Conservation (phyloP, 1,284 basidiomycete genomes). For the Leccinum solheimii region DNA sequence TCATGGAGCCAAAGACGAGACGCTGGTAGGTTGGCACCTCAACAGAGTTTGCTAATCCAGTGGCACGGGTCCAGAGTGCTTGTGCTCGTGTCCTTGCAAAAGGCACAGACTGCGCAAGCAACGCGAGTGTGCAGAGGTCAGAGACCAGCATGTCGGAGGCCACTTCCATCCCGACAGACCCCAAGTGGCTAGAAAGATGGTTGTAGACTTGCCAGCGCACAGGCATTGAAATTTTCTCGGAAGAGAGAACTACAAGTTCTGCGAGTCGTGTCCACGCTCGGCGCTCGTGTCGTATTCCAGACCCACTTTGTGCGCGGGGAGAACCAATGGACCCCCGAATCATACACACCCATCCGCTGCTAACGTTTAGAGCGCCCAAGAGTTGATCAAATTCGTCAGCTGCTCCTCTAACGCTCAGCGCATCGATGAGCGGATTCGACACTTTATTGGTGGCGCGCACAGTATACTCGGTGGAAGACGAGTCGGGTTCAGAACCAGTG, state of each 20-base stretch:
- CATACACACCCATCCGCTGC: slow-evolving; percentile 42
- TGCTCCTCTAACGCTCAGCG: slow-evolving; percentile 39
- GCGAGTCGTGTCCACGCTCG: slow-evolving; percentile 55
- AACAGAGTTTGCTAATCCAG: slow-evolving; percentile 23
- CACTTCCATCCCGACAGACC: slow-evolving; percentile 15
- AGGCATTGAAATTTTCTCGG: slow-evolving; percentile 30
- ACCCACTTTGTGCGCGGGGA: slow-evolving; percentile 29
- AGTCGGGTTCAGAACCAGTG: slow-evolving; percentile 29
- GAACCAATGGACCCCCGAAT: slow-evolving; percentile 35
- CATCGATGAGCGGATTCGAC: slow-evolving; percentile 36
- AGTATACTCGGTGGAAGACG: slow-evolving; percentile 34
- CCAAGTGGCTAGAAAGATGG: slow-evolving; percentile 33
- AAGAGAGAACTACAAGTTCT: slow-evolving; percentile 48
- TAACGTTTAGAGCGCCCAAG: slow-evolving; percentile 43
- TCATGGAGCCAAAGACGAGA: slow-evolving; percentile 53
- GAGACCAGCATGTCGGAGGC: slow-evolving; percentile 36
- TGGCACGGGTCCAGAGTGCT: slow-evolving; percentile 43
- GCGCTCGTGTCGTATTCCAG: slow-evolving; percentile 48
- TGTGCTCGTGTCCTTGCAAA: slow-evolving; percentile 37
- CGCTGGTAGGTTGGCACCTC: slow-evolving; percentile 49
- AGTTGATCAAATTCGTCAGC: slow-evolving; percentile 41
- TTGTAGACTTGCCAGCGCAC: slow-evolving; percentile 24
- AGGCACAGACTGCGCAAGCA: slow-evolving; percentile 45
- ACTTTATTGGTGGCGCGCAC: slow-evolving; percentile 21
- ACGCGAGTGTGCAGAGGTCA: slow-evolving; percentile 58